A percentile compares a stretch with the other conserved stretches of the same genome.
Conservation (phyloP, 352 stramenopile genomes). For the Heterotrichella gracilis region DNA sequence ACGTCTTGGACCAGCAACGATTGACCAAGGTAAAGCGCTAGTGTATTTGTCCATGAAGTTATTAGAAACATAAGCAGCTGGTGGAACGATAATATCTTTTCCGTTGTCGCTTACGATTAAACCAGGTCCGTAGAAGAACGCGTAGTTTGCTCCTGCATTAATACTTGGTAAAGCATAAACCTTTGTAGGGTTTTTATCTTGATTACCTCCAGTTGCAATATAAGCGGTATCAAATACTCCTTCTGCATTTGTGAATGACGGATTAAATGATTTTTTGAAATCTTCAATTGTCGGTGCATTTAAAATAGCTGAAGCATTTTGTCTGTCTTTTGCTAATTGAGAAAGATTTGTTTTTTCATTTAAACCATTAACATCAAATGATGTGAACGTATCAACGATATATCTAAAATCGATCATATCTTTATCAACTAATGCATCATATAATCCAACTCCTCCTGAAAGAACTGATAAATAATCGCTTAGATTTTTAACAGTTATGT, state of each 20-base stretch:
- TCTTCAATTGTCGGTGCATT: constrained; percentile 4
- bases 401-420: constrained; percentile 9
- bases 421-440: constrained; percentile 9
- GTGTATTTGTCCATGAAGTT: constrained; percentile 3
- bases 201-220: constrained; percentile 9
- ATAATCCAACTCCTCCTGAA: background rate
- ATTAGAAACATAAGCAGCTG: constrained; percentile 11
- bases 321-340: background rate
- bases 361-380: no score
- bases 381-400: constrained; percentile 10
- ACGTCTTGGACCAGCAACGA: background rate
- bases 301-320: constrained; percentile 10
- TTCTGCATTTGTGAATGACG: constrained; percentile 8
- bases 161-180: background rate
- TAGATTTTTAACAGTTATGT: no score
- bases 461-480: no score
- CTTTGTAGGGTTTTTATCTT: background rate
- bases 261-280: background rate
- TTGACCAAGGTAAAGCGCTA: constrained; percentile 3
- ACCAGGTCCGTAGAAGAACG: background rate
- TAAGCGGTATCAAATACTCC: constrained; percentile 10
- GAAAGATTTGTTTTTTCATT: background rate
- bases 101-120: background rate
- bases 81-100: constrained; percentile 3
- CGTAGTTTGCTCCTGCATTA: background rate